These are phyloP conservation scores for Hamamelis virginiana DNA, from an alignment of 164 flowering plant genomes.

Conservation along the genomic window DNA sequence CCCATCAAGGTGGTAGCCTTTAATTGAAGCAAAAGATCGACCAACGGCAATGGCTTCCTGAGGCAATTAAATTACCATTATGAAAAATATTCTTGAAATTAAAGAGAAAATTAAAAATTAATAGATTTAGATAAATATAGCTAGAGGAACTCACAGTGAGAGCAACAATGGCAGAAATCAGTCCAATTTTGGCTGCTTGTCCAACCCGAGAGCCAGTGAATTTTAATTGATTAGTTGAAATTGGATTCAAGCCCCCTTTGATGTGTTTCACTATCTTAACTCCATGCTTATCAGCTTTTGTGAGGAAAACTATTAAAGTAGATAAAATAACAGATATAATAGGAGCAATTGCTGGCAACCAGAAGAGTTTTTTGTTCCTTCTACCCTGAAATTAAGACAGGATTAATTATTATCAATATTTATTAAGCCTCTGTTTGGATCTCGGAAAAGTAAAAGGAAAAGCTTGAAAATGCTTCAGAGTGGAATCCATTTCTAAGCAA, in stretches of 20 bases:
- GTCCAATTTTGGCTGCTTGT: conserved; percentile 59
- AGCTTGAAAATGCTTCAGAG: too few relatives aligned
- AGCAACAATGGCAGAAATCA: conserved; percentile 63
- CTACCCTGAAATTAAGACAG: conserved; percentile 42
- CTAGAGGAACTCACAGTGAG: conserved; percentile 53
- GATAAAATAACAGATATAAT: conserved; percentile 68
- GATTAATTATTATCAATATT: too few relatives aligned
- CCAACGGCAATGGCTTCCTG: conserved; percentile 96
- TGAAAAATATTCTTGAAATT: neutral
- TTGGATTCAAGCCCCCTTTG: conserved; percentile 70
- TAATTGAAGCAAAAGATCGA: conserved; percentile 79
- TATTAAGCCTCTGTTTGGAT: too few relatives aligned
- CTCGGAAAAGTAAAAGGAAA: too few relatives aligned
- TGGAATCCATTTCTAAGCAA: too few relatives aligned
- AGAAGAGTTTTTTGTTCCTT: conserved; percentile 72
- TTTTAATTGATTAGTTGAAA: conserved; percentile 53
- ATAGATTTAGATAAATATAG: neutral
- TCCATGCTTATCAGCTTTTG: conserved; percentile 75
- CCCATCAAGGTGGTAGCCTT: conserved; percentile 79
- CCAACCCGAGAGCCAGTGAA: conserved; percentile 49
- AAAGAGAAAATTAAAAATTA: neutral
- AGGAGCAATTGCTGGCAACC: conserved; percentile 87
- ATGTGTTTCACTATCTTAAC: conserved; percentile 70
- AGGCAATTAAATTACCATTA: neutral
- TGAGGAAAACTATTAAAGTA: conserved; percentile 57